Evolutionary conservation across 495 filamentous ascomycete genomes (phyloP).

Genomic region (Aspergillus bertholletiae): DNA sequence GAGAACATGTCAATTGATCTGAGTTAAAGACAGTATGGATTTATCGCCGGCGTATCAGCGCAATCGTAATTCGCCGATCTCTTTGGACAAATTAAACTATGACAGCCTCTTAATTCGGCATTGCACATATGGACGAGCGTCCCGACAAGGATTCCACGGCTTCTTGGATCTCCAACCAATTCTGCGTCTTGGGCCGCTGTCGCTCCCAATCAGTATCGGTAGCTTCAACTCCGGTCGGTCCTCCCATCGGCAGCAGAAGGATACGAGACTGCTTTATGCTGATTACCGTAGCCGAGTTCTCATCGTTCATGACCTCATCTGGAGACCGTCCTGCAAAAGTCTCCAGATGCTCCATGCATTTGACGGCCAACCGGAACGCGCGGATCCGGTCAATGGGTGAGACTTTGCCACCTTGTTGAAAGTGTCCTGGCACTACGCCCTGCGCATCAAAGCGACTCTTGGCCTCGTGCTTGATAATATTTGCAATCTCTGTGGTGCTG

Average conservation of each 20-base stretch:
- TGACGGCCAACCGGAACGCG: conserved; percentile 83
- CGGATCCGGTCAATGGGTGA: conserved; percentile 91
- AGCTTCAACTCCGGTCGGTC: conserved; percentile 59
- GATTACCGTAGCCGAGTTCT: conserved; percentile 69
- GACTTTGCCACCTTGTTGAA: conserved; percentile 89
- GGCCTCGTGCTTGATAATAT: conserved; percentile 89
- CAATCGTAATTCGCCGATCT: too few relatives aligned
- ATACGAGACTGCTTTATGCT: conserved; percentile 85
- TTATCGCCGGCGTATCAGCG: too few relatives aligned
- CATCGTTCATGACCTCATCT: conserved; percentile 64
- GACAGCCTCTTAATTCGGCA: background rate
- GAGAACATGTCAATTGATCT: too few relatives aligned
- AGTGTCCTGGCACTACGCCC: conserved; percentile 89
- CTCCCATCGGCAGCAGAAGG: conserved; percentile 70
- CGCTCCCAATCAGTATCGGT: conserved; percentile 89
- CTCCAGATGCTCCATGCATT: conserved; percentile 85
- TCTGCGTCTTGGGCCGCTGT: conserved; percentile 73
- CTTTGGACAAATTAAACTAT: background rate
- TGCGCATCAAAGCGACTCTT: conserved; percentile 83
- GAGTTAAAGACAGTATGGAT: too few relatives aligned
- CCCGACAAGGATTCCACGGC: conserved; percentile 45
- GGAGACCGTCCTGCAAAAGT: conserved; percentile 57
- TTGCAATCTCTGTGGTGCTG: conserved; percentile 82
- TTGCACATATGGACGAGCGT: background rate
- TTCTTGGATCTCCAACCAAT: conserved; percentile 74